Conservation (phyloP, 1,284 basidiomycete genomes). For the Mycosarcoma mackinlayi region DNA sequence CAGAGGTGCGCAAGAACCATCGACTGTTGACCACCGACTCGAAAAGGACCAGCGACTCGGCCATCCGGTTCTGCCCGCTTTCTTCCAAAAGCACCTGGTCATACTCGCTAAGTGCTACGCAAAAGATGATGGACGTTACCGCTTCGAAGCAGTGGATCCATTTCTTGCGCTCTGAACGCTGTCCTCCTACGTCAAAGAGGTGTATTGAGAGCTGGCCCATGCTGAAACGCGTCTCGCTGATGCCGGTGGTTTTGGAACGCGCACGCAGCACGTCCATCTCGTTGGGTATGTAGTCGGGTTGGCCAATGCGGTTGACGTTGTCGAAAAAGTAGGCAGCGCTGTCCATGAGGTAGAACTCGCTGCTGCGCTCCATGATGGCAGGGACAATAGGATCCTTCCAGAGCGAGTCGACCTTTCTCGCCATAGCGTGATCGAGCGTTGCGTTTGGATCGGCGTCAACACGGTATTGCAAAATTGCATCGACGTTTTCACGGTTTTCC, state of each 20-base stretch:
- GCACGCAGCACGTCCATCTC: slow-evolving; percentile 90
- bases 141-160: slow-evolving; percentile 69
- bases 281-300: slow-evolving; percentile 82
- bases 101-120: slow-evolving; percentile 67
- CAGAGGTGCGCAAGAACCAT: slow-evolving; percentile 93
- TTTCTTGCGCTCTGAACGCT: slow-evolving; percentile 64
- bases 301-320: slow-evolving; percentile 83
- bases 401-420: slow-evolving; percentile 81
- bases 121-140: slow-evolving; percentile 65
- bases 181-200: slow-evolving; percentile 66
- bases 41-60: slow-evolving; percentile 90
- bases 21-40: slow-evolving; percentile 88
- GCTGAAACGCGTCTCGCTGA: slow-evolving; percentile 80
- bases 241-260: slow-evolving; percentile 90
- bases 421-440: slow-evolving; percentile 70
- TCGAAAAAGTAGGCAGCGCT: slow-evolving; percentile 92
- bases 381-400: slow-evolving; percentile 93
- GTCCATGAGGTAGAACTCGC: slow-evolving; percentile 96
- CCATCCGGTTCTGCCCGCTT: slow-evolving; percentile 83
- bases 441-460: slow-evolving; percentile 65
- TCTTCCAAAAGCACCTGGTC: slow-evolving; percentile 63
- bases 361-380: slow-evolving; percentile 84
- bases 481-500: slow-evolving; percentile 75
- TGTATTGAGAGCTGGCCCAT: slow-evolving; percentile 69
- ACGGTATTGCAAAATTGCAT: slow-evolving; percentile 70